A percentile compares a stretch with the other conserved stretches of the same genome.
Evolutionary conservation across 306 rosid genomes (phyloP).

Genomic region (Betula pendula): DNA sequence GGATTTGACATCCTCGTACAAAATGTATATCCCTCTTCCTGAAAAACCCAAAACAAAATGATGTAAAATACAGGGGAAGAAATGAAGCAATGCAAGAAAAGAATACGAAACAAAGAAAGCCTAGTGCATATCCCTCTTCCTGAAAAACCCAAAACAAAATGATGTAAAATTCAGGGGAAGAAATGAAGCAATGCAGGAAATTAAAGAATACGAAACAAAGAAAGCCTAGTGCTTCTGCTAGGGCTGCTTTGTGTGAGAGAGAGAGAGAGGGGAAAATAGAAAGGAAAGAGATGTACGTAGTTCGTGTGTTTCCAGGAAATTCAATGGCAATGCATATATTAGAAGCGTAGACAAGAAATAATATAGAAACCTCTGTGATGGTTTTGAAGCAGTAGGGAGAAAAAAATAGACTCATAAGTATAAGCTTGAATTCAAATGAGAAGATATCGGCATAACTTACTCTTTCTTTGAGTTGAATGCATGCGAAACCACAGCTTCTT

Average conservation of each 20-base stretch:
- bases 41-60: conserved; percentile 16
- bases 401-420: neutral
- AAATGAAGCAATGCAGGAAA: neutral
- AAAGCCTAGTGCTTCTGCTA: neutral
- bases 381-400: neutral
- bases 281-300: too few species aligned
- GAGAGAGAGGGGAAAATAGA: neutral
- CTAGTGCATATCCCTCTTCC: conserved; percentile 90
- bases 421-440: neutral
- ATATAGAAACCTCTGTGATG: neutral
- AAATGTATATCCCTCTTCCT: conserved; percentile 90
- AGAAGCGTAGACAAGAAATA: too few species aligned
- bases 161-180: neutral
- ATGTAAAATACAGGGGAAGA: neutral
- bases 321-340: too few species aligned
- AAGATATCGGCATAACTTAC: conserved; percentile 39
- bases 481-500: conserved; percentile 78
- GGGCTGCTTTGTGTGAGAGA: neutral
- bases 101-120: neutral
- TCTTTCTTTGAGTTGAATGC: conserved; percentile 71
- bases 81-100: neutral
- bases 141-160: conserved; percentile 27
- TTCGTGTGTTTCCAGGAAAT: too few species aligned
- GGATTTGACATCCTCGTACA: conserved; percentile 86
- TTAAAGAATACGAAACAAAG: neutral